Evolutionary conservation across 108 stramenopile species (phyloP), one percentile per base, ranked within the genome.

Genomic region (Mayamaea pseudoterrestris): DNA sequence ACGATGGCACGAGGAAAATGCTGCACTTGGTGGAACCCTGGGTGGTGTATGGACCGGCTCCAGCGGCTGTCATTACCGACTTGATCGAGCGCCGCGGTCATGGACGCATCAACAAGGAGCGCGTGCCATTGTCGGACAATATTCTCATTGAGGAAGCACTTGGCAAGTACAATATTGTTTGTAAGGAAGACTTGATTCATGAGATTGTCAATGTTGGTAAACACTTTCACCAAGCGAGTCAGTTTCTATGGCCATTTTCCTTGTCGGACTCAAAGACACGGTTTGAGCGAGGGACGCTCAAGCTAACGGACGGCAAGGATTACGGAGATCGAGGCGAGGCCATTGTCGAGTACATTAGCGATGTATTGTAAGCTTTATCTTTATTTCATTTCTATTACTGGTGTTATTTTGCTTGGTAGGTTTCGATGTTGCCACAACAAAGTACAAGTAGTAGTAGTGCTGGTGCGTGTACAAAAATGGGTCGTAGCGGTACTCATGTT

Each of bases 141-240:
- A 83, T 74, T 57, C 69, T 85, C 13, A 71, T 90, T 36, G 89
- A 90, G 55, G 43, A 66, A 20, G 65, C 68, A 7, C 59, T 90
- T 50, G 89, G 89, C 11, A 70, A 69, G 8, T 60, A 68, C 13
- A 58, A 71, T 30, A 58, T 90, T 31, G 83, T 90, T 59, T 90
- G 89, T 60, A 78, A 81, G 50, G 89, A 90, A 52, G 89, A 90
- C 74, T 61, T 90, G 60, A 72, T 90, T 8, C 83, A 85, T 39
- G 83, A 76, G 50, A 47, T 90, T 37, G 58, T 45, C 18, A 36
- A 25, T 28, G 64, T 47, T 24, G 69, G 58, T 8, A 55, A 70
- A 14, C 28, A 50, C 35, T 82, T 71, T 23, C 44, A 65, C 3
- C 53, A 32, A 0, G 69, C 57, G 6, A 48, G 61, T 20, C 67